A percentile compares a stretch with the other conserved stretches of the same genome.
Conservation (phyloP, 169 alveolate species). For the Perkinsus olseni region DNA sequence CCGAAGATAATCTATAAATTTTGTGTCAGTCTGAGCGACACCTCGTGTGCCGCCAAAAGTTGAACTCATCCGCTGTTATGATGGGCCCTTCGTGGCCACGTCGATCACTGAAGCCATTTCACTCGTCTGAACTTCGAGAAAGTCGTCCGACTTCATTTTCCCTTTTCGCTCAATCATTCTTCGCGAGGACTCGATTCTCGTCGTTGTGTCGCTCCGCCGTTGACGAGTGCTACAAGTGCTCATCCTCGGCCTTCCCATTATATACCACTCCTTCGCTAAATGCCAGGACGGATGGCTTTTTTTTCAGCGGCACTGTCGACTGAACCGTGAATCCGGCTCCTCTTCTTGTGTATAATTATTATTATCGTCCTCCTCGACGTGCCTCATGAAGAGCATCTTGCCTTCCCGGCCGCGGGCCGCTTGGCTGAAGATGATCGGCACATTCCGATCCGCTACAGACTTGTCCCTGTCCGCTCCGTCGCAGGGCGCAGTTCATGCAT, state of each 20-base stretch:
- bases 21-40: no score
- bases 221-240: neutral
- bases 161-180: neutral
- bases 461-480: no score
- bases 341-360: no score
- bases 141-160: neutral
- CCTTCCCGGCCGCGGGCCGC: no score
- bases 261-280: neutral
- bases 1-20: neutral
- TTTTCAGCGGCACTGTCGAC: no score
- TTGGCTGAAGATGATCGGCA: no score
- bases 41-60: no score
- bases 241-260: neutral
- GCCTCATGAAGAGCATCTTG: no score
- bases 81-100: neutral
- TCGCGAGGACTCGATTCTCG: neutral
- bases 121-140: neutral
- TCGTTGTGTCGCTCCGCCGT: neutral
- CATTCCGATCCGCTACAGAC: no score
- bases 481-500: no score
- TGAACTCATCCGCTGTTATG: neutral
- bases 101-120: neutral
- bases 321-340: no score
- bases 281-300: neutral
- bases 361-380: no score